Evolutionary conservation across 1,284 basidiomycete genomes (phyloP), one percentile per base, ranked within the genome.

Genomic region (Entoloma clypeatum): DNA sequence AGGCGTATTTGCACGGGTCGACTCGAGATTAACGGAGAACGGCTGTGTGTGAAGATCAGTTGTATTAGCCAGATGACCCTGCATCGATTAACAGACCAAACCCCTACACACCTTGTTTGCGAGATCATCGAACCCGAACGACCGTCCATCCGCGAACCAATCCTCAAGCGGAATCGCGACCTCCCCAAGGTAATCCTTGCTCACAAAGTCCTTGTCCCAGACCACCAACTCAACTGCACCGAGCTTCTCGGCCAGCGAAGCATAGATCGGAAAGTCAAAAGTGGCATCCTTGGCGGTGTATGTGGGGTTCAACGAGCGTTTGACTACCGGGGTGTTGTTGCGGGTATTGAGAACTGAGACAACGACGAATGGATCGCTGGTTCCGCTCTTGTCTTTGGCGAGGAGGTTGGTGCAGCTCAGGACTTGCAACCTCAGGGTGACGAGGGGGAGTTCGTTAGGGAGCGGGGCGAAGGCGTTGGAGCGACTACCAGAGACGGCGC

Each of bases 151-250:
- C 11, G 48, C 60, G 58, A 92, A 92, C 92, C 92, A 97, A 32
- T 88, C 79, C 21, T 86, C 79, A 18, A 95, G 59, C 0, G 78
- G 75, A 5, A 97, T 58, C 1, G 81, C 77, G 7, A 81, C 76
- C 63, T 98, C 95, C 21, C 95, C 95, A 35, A 98, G 77, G 63
- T 97, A 98, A 44, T 96, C 93, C 68, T 95, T 93, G 58, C 75
- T 79, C 51, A 92, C 63, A 52, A 84, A 67, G 57, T 95, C 94
- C 68, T 89, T 92, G 65, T 95, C 92, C 94, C 94, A 98, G 0
- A 92, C 73, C 22, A 97, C 84, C 33, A 92, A 72, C 60, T 97
- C 92, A 36, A 97, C 56, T 5, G 78, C 81, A 29, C 86, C 84
- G 8, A 92, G 74, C 29, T 75, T 72, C 41, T 84, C 86, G 0